phyloP scores from a whole-genome alignment of 2,329 filamentous ascomycete genomes.

The Penicillium sp. region DNA sequence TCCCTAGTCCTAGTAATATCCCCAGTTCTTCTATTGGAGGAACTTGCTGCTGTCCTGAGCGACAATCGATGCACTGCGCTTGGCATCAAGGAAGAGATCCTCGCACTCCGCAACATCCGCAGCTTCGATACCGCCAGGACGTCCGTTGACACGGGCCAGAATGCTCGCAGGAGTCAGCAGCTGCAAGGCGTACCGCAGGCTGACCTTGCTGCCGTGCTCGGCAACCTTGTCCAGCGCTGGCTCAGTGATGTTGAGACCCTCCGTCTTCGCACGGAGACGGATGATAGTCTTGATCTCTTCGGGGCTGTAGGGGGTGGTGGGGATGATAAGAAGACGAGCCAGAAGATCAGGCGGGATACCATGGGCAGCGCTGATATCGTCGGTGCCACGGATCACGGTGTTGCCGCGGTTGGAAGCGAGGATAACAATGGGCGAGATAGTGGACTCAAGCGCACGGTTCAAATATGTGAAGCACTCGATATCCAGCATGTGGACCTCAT shows the following conservation, averaged over 20 bases:
- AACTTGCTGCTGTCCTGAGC: slow-evolving; percentile 61
- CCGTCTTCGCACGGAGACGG: slow-evolving; percentile 73
- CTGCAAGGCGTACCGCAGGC: slow-evolving; percentile 87
- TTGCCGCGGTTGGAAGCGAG: slow-evolving; percentile 94
- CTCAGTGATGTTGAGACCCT: slow-evolving; percentile 72
- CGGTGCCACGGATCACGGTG: slow-evolving; percentile 84
- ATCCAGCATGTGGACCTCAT: slow-evolving; percentile 99
- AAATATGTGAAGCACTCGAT: slow-evolving; percentile 99
- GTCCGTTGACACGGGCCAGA: slow-evolving; percentile 76
- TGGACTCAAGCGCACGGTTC: slow-evolving; percentile 92
- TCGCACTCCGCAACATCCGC: slow-evolving; percentile 76
- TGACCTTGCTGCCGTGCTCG: slow-evolving; percentile 80
- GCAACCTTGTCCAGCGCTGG: slow-evolving; percentile 81
- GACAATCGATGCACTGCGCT: slow-evolving; percentile 68
- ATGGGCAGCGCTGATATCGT: slow-evolving; percentile 74
- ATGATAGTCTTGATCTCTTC: slow-evolving; percentile 93
- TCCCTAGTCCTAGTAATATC: slow-evolving; percentile 39
- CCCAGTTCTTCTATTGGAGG: slow-evolving; percentile 40
- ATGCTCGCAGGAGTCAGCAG: slow-evolving; percentile 85
- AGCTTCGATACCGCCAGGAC: slow-evolving; percentile 65
- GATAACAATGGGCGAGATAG: slow-evolving; percentile 93
- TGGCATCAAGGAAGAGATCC: slow-evolving; percentile 76
- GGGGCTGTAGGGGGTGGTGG: slow-evolving; percentile 80
- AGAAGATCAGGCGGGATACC: slow-evolving; percentile 92
- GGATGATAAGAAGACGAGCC: slow-evolving; percentile 88